phyloP scores from a whole-genome alignment of 139 green algal species.

The Chara braunii region DNA sequence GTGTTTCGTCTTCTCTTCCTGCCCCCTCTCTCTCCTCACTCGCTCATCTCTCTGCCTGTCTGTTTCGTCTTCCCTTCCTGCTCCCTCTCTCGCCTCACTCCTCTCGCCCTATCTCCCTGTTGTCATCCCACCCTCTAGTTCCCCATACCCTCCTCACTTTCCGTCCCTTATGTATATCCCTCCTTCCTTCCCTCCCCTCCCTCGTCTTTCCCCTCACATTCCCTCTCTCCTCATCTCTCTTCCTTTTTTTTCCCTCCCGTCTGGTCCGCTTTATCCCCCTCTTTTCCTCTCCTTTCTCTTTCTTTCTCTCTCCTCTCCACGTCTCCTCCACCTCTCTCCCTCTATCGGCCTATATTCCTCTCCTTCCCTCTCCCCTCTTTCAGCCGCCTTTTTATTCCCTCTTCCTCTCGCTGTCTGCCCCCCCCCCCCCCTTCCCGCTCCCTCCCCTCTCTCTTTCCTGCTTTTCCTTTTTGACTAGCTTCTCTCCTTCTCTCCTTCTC shows the following conservation, averaged over 20 bases:
- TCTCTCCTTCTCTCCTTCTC: not conserved
- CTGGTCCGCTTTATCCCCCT: not conserved
- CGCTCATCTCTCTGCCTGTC: not conserved
- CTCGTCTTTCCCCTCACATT: no score
- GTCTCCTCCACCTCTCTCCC: no score
- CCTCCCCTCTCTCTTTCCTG: no score
- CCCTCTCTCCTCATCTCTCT: no score
- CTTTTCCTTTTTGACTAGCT: not conserved
- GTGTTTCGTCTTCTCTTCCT: no score
- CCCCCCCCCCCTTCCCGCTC: not conserved
- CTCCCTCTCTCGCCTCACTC: not conserved
- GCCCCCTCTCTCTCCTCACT: no score
- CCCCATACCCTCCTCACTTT: no score
- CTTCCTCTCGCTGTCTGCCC: not conserved
- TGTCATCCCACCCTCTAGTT: no score
- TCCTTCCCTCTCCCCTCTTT: not conserved
- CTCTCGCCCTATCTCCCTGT: no score
- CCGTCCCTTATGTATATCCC: not conserved
- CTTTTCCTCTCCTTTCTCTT: not conserved
- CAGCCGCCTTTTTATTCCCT: not conserved
- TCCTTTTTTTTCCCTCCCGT: no score
- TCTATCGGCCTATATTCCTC: no score
- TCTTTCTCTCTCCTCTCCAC: no score
- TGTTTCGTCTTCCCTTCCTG: not conserved
- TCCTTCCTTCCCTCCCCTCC: not conserved